phyloP scores from a whole-genome alignment of 108 stramenopile species.

The Seminavis robusta region DNA sequence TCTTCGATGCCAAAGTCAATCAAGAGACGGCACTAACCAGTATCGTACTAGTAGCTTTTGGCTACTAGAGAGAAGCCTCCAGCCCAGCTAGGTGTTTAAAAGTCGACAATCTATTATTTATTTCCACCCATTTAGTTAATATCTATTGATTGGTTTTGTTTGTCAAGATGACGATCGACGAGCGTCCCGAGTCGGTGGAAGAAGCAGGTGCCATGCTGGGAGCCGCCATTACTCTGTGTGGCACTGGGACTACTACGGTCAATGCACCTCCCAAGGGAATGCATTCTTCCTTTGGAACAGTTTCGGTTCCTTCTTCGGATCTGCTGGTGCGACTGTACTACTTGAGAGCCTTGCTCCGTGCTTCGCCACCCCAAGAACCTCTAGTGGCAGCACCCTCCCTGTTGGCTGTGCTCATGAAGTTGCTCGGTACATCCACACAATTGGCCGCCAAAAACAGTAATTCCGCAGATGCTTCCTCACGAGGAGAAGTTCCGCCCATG shows the following conservation, averaged over 20 bases:
- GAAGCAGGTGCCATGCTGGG: constrained; percentile 81
- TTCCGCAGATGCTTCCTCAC: no score
- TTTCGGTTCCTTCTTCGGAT: constrained; percentile 67
- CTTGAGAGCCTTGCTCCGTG: constrained; percentile 58
- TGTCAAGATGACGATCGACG: no score
- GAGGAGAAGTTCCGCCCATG: constrained; percentile 60
- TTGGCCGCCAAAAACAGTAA: constrained; percentile 12
- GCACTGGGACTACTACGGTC: constrained; percentile 2
- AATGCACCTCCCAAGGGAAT: constrained; percentile 68
- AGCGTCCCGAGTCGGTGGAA: constrained; percentile 65
- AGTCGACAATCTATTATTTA: no score
- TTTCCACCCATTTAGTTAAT: no score
- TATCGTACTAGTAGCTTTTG: no score
- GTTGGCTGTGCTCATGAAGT: constrained; percentile 76
- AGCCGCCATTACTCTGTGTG: constrained; percentile 57
- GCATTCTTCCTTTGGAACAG: constrained; percentile 68
- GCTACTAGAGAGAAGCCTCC: no score
- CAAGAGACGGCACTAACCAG: no score
- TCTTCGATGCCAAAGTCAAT: no score
- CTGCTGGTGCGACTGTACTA: constrained; percentile 58
- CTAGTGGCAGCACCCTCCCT: constrained; percentile 74
- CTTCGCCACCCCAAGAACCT: constrained; percentile 46
- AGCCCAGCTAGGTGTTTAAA: no score
- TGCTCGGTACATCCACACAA: constrained; percentile 65
- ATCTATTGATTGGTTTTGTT: no score